These are phyloP conservation scores for Diaporthe sp. DNA, from an alignment of 2,329 filamentous ascomycete species.

Conservation along the genomic window DNA sequence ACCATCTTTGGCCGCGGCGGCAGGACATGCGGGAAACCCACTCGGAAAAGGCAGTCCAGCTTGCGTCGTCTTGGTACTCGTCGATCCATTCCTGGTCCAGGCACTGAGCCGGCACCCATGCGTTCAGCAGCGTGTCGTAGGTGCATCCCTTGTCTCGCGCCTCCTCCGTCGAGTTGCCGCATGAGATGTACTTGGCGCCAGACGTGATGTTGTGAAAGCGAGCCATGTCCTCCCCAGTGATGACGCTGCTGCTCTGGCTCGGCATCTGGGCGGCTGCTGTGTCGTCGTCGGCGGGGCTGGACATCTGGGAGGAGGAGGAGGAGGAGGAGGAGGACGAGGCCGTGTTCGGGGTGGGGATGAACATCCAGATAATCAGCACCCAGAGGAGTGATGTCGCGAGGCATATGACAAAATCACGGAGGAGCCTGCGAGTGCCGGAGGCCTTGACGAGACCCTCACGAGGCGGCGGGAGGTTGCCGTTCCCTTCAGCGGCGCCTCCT, in stretches of 20 bases:
- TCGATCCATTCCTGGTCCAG: conserved; percentile 49
- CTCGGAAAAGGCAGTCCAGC: conserved; percentile 46
- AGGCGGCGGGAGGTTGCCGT: background rate
- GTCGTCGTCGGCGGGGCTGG: background rate
- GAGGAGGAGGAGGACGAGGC: background rate
- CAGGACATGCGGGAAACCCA: background rate
- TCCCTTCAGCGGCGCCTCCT: background rate
- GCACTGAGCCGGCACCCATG: conserved; percentile 40
- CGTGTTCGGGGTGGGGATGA: background rate
- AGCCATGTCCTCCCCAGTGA: background rate
- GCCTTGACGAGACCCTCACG: background rate
- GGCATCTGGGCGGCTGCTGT: conserved; percentile 10
- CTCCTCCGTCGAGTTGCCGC: conserved; percentile 41
- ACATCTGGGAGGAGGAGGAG: background rate
- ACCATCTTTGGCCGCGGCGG: background rate
- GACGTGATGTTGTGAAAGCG: conserved; percentile 34
- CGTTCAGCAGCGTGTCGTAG: conserved; percentile 41
- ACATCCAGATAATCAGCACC: conserved; percentile 27
- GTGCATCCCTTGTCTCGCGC: conserved; percentile 38
- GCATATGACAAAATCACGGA: conserved; percentile 28
- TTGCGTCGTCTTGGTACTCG: conserved; percentile 47
- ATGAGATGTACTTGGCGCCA: conserved; percentile 25
- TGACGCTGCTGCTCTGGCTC: conserved; percentile 15
- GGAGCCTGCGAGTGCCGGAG: background rate
- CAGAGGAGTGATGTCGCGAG: conserved; percentile 29